Evolutionary conservation across 192 early-diverging fungal genomes (phyloP).

Genomic region (Umbelopsis isabellina): DNA sequence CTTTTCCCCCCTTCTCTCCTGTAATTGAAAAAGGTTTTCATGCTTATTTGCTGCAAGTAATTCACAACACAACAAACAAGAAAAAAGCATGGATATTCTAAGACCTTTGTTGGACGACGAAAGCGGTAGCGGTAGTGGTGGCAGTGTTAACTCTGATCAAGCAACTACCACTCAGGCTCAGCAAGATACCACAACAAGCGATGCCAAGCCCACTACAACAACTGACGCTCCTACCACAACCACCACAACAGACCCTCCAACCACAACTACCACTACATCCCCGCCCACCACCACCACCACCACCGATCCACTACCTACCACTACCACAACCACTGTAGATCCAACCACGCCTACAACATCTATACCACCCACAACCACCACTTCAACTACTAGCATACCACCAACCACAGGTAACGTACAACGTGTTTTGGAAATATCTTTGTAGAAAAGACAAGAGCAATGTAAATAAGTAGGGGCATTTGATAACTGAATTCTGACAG

Average conservation of each 20-base stretch:
- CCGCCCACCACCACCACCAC: background rate
- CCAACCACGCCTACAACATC: too few species aligned
- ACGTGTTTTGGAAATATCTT: background rate
- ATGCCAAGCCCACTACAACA: background rate
- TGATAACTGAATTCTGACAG: conserved; percentile 17
- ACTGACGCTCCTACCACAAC: background rate
- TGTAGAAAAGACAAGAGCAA: too few species aligned
- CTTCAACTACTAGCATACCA: conserved; percentile 5
- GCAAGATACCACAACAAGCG: background rate
- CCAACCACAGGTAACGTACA: background rate
- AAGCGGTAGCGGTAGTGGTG: too few species aligned
- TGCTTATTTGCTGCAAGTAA: too few species aligned
- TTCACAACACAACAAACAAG: too few species aligned
- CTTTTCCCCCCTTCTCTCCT: too few species aligned
- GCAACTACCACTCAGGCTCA: background rate
- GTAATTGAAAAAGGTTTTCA: too few species aligned
- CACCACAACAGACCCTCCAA: background rate
- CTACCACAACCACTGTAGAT: background rate
- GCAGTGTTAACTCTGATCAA: too few species aligned
- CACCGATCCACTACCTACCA: background rate
- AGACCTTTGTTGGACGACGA: too few species aligned
- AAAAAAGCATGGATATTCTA: too few species aligned
- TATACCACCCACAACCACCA: too few species aligned
- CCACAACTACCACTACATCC: background rate
- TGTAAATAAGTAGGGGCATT: background rate